These are phyloP conservation scores for Vigna hirtella DNA, from an alignment of 306 rosid genomes.

Conservation along the genomic window DNA sequence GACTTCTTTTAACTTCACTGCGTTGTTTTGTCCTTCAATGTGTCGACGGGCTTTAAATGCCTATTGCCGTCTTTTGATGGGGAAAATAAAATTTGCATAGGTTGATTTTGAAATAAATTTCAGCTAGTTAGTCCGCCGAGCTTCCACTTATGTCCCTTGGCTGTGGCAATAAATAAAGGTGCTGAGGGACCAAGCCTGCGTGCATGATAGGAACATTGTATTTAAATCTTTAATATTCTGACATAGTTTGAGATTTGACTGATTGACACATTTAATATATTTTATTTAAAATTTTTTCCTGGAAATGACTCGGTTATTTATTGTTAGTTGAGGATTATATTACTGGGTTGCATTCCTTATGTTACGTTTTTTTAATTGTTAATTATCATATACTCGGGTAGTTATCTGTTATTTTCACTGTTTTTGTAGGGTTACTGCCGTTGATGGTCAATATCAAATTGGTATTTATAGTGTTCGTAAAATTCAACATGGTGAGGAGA, in stretches of 20 bases:
- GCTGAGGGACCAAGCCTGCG: not conserved
- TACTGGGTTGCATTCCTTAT: constrained; percentile 9
- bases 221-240: not conserved
- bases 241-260: not conserved
- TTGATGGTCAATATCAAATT: constrained; percentile 94
- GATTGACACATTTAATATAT: not conserved
- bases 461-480: constrained; percentile 89
- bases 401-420: not conserved
- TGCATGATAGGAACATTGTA: not conserved
- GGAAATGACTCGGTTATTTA: constrained; percentile 12
- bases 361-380: not conserved
- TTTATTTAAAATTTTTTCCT: not conserved
- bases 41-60: constrained; percentile 2
- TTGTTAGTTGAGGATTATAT: constrained; percentile 32
- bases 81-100: not conserved
- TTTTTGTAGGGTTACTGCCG: constrained; percentile 89
- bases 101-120: not conserved
- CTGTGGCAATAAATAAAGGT: not conserved
- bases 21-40: not conserved
- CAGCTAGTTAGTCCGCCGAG: not conserved
- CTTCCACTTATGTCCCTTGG: constrained; percentile 15
- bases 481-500: constrained; percentile 92
- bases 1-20: not conserved
- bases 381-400: not conserved
- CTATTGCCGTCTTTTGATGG: not conserved